These are phyloP conservation scores for Amaranthus cruentus DNA, from an alignment of 148 eudicot species.

Conservation along the genomic window DNA sequence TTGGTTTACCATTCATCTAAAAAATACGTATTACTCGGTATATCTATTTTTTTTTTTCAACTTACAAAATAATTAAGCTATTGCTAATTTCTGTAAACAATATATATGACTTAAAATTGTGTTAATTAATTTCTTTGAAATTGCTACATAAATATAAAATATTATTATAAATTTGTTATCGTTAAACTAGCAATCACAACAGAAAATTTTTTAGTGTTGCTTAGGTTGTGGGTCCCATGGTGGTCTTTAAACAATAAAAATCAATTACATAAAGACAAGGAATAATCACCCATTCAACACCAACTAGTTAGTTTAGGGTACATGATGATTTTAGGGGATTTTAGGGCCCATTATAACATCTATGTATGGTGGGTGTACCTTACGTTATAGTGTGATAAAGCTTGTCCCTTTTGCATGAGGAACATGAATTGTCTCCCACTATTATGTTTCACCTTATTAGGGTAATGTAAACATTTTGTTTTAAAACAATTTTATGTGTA, in stretches of 20 bases:
- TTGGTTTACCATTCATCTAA: no score
- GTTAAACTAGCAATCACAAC: no score
- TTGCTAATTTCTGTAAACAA: no score
- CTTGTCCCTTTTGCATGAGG: conserved; percentile 18
- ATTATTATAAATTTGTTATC: no score
- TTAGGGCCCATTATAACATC: neutral
- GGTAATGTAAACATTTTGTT: neutral
- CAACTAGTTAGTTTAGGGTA: neutral
- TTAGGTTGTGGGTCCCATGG: neutral
- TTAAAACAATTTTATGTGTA: neutral
- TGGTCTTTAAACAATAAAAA: neutral
- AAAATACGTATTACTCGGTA: no score
- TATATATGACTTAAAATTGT: no score
- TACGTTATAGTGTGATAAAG: conserved; percentile 14
- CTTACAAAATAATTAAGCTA: no score
- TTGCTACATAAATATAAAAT: no score
- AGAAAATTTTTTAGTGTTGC: no score
- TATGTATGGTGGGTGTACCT: neutral
- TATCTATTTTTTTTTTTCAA: no score
- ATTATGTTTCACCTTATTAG: neutral
- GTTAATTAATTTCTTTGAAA: no score
- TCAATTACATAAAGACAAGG: conserved; percentile 11
- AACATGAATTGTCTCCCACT: conserved; percentile 16
- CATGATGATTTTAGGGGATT: neutral
- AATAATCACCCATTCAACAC: conserved; percentile 7